Base-by-base conservation (phyloP, 2,329 filamentous ascomycete genomes). In the Trichophyton schoenleinii region DNA sequence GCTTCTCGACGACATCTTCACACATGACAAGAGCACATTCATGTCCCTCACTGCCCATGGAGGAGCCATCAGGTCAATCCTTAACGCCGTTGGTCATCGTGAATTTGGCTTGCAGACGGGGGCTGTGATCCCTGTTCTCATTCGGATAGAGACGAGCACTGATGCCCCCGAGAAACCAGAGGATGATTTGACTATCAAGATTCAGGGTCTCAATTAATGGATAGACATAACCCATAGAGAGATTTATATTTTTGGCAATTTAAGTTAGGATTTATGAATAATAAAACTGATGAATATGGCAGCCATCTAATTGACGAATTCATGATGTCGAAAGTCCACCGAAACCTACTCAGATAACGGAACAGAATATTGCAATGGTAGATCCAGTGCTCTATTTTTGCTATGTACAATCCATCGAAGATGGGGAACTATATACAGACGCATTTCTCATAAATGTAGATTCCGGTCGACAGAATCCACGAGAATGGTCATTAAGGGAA, bases 1-100 rank as follows among this genome's bases (percentile, higher is more conserved):
- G 8, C 70, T 83, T 1, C 70, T 86, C 25, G 76, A 80, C 62
- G 80, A 83, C 61, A 72, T 86, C 15, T 83, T 84, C 61, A 66
- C 66, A 0, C 69, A 70, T 22, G 80, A 83, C 61, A 66, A 69
- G 7, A 78, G 71, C 64, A 75, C 73, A 0, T 79, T 79, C 58
- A 68, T 85, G 9, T 81, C 78, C 2, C 70, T 85, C 46, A 84
- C 82, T 1, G 78, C 78, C 46, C 83, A 86, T 69, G 83, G 81
- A 0, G 82, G 82, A 0, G 79, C 80, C 3, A 84, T 85, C 63
- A 77, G 75, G 3, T 80, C 79, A 65, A 71, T 84, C 25, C 67
- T 85, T 63, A 67, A 72, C 42, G 70, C 76, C 11, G 62, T 75
- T 36, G 76, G 76, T 0, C 80, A 82, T 69, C 71, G 77, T 7